These are phyloP conservation scores for Clavispora santaluciae DNA, from an alignment of 805 yeast genomes.

Conservation along the genomic window DNA sequence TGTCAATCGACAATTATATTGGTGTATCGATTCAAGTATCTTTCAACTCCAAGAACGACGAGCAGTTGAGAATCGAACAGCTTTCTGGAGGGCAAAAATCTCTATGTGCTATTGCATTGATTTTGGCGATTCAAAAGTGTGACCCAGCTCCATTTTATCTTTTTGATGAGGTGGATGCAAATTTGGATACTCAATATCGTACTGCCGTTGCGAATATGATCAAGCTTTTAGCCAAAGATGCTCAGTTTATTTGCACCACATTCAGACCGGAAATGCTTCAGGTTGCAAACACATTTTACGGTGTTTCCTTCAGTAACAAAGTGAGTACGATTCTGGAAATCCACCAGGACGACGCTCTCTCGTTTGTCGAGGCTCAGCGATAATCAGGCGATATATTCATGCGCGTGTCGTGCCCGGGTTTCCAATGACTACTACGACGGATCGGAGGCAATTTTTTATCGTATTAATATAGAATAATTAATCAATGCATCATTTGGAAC, in stretches of 20 bases:
- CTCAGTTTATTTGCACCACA: slow-evolving; percentile 95
- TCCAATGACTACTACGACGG: too few species aligned
- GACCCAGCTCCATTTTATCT: slow-evolving; percentile 97
- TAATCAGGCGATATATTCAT: slow-evolving; percentile 2
- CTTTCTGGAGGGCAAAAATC: slow-evolving; percentile 97
- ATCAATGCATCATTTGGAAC: too few species aligned
- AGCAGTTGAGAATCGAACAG: slow-evolving; percentile 84
- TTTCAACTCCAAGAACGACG: slow-evolving; percentile 80
- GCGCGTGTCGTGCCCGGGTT: background rate
- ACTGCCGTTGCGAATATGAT: slow-evolving; percentile 79
- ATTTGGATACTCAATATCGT: slow-evolving; percentile 87
- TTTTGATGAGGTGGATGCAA: slow-evolving; percentile 96
- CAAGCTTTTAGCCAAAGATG: slow-evolving; percentile 54
- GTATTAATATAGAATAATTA: too few species aligned
- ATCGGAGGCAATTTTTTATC: too few species aligned
- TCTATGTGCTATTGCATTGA: slow-evolving; percentile 90
- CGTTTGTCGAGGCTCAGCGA: slow-evolving; percentile 72
- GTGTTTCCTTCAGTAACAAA: slow-evolving; percentile 79
- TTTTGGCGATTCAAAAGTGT: slow-evolving; percentile 87
- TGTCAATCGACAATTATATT: slow-evolving; percentile 50
- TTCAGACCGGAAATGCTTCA: slow-evolving; percentile 90
- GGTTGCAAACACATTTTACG: slow-evolving; percentile 81
- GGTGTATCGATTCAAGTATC: slow-evolving; percentile 89
- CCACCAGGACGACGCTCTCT: slow-evolving; percentile 64
- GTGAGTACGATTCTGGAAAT: slow-evolving; percentile 76